A percentile compares a stretch with the other conserved stretches of the same genome.
phyloP scores from a whole-genome alignment of 257 asterid species.

The Nicotiana noctiflora region DNA sequence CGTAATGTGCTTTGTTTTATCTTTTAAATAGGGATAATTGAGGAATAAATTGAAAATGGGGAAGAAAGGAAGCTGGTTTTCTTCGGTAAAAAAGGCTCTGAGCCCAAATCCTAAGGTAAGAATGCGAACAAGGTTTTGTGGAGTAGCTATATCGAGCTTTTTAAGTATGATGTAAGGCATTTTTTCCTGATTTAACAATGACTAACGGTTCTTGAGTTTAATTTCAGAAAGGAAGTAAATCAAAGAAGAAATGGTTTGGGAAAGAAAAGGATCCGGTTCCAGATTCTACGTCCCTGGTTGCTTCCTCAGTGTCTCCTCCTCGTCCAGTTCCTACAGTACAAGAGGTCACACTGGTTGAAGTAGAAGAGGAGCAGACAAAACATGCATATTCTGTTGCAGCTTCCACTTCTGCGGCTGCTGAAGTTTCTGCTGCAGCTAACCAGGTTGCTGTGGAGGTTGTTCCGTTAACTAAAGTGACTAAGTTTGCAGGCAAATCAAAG shows the following conservation, averaged over 20 bases:
- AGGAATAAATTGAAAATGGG: slow-evolving; percentile 65
- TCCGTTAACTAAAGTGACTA: slow-evolving; percentile 28
- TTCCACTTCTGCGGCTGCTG: slow-evolving; percentile 66
- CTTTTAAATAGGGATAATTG: slow-evolving; percentile 18
- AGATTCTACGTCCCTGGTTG: slow-evolving; percentile 24
- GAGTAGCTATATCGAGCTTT: not conserved
- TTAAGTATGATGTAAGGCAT: not conserved
- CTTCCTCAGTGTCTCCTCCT: slow-evolving; percentile 39
- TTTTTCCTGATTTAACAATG: not conserved
- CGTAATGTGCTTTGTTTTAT: slow-evolving; percentile 6
- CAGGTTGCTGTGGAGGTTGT: slow-evolving; percentile 68
- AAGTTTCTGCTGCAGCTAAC: slow-evolving; percentile 57
- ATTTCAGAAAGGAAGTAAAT: slow-evolving; percentile 49
- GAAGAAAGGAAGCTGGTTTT: slow-evolving; percentile 84
- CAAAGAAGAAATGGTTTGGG: slow-evolving; percentile 36
- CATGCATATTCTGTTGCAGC: slow-evolving; percentile 61
- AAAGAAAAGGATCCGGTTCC: slow-evolving; percentile 45
- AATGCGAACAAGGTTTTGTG: slow-evolving; percentile 39
- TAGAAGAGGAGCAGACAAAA: slow-evolving; percentile 50
- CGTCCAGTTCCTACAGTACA: slow-evolving; percentile 41
- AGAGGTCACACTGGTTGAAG: slow-evolving; percentile 46
- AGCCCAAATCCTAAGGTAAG: slow-evolving; percentile 58
- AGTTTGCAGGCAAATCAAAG: slow-evolving; percentile 51
- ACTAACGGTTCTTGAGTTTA: not conserved
- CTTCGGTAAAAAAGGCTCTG: slow-evolving; percentile 80